phyloP scores from a whole-genome alignment of 352 stramenopile genomes.

The Pythium vanterpoolii region DNA sequence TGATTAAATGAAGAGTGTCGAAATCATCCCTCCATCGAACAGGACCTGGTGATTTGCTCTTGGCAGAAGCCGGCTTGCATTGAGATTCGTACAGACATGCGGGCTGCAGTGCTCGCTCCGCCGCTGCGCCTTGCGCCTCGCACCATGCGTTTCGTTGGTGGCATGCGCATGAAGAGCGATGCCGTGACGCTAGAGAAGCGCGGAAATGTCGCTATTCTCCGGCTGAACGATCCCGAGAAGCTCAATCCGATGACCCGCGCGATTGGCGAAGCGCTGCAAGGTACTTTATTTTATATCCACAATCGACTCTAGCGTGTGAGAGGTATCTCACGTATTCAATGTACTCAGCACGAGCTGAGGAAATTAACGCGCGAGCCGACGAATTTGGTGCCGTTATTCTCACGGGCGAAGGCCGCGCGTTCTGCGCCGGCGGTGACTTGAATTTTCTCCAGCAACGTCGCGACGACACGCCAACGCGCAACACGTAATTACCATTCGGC shows the following conservation, averaged over 20 bases:
- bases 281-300: conserved; percentile 13
- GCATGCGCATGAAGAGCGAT: conserved; percentile 29
- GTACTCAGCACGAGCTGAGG: conserved; percentile 33
- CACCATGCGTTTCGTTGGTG: background rate
- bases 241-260: conserved; percentile 86
- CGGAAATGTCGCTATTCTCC: conserved; percentile 43
- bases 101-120: background rate
- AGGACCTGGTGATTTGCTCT: background rate
- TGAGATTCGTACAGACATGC: background rate
- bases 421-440: conserved; percentile 86
- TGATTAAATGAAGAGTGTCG: too few species aligned
- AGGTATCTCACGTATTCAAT: background rate
- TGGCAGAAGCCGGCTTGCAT: background rate
- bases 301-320: background rate
- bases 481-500: conserved; percentile 37
- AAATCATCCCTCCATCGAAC: background rate
- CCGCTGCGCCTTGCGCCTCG: background rate
- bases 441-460: conserved; percentile 67
- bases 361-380: conserved; percentile 45
- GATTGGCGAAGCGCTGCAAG: conserved; percentile 68
- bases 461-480: conserved; percentile 67
- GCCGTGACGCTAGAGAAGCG: conserved; percentile 51
- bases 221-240: conserved; percentile 75
- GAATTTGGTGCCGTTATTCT: conserved; percentile 76
- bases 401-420: conserved; percentile 67